Evolutionary conservation across 2,329 filamentous ascomycete genomes (phyloP).

Genomic region (Pestalotiopsis sp.): DNA sequence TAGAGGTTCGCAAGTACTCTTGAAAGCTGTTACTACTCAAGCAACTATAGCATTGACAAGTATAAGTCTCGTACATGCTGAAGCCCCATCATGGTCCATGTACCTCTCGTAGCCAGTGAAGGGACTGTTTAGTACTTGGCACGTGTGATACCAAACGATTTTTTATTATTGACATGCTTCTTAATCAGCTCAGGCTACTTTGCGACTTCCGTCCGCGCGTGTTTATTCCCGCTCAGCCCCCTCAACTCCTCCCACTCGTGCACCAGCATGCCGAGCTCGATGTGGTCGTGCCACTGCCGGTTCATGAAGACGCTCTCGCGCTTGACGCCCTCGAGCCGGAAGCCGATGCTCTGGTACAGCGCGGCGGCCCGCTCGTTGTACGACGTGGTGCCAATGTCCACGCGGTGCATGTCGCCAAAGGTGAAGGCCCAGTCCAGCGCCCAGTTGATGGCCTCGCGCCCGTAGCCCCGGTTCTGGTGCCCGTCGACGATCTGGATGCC

Average conservation of each 20-base stretch:
- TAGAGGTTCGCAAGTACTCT: no score
- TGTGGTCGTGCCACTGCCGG: conserved; percentile 39
- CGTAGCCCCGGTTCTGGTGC: conserved; percentile 45
- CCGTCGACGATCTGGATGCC: conserved; percentile 36
- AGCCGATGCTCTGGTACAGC: conserved; percentile 48
- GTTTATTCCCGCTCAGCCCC: not conserved
- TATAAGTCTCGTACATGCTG: no score
- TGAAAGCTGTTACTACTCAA: no score
- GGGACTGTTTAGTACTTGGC: not conserved
- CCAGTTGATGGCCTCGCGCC: conserved; percentile 49
- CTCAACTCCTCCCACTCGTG: conserved; percentile 35
- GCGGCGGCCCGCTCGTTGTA: conserved; percentile 45
- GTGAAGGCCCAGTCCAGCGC: conserved; percentile 48
- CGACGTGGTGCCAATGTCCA: conserved; percentile 40
- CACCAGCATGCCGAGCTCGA: conserved; percentile 40
- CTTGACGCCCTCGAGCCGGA: conserved; percentile 43
- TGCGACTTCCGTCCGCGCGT: not conserved
- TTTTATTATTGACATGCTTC: no score
- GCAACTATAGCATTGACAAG: no score
- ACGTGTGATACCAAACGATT: no score
- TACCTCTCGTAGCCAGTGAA: no score
- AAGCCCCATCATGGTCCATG: no score
- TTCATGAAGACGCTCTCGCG: conserved; percentile 46
- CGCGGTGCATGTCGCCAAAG: conserved; percentile 44
- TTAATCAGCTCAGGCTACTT: not conserved